phyloP scores from a whole-genome alignment of 345 rosid species.

The Ceriops tagal region DNA sequence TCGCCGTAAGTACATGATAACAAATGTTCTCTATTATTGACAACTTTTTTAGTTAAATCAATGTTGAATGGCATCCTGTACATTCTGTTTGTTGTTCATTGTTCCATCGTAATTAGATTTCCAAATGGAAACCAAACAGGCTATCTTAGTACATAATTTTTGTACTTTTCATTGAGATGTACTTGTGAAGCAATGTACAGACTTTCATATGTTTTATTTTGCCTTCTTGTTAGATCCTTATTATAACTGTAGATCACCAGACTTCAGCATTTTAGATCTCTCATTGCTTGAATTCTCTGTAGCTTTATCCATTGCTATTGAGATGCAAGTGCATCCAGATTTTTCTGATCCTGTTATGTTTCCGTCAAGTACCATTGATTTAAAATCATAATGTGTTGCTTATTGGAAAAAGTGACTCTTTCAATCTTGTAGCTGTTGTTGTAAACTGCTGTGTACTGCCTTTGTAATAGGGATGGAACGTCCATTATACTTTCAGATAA shows the following conservation, averaged over 20 bases:
- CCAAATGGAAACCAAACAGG: slow-evolving; percentile 85
- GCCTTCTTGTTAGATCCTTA: too few species aligned
- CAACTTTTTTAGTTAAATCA: background rate
- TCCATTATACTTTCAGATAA: slow-evolving; percentile 96
- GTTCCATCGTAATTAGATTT: slow-evolving; percentile 37
- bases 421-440: background rate
- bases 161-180: too few species aligned
- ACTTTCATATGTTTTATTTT: too few species aligned
- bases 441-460: slow-evolving; percentile 8
- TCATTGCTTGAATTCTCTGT: background rate
- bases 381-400: background rate
- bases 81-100: background rate
- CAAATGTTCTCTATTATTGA: background rate
- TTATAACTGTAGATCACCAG: too few species aligned
- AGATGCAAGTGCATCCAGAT: background rate
- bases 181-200: too few species aligned
- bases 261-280: too few species aligned
- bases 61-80: background rate
- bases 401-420: background rate
- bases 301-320: background rate
- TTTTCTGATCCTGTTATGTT: background rate
- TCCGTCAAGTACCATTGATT: background rate
- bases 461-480: slow-evolving; percentile 76
- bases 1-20: slow-evolving; percentile 69
- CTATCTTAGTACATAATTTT: slow-evolving; percentile 13